Conservation (phyloP, 805 yeast genomes). For the Brettanomyces bruxellensis region DNA sequence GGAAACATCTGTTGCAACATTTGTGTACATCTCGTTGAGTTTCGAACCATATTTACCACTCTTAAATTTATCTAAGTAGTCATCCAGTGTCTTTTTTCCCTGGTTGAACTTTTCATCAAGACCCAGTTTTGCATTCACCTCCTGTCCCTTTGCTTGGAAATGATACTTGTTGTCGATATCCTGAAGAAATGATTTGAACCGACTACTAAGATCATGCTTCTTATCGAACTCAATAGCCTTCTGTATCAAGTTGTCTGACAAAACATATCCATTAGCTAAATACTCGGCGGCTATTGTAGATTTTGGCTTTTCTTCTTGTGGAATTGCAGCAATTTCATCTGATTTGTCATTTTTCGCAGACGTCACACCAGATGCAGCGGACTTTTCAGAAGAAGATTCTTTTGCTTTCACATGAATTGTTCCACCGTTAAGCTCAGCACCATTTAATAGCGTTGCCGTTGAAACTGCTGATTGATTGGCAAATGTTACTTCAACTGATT, state of each 20-base stretch:
- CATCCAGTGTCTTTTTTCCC: constrained; percentile 28
- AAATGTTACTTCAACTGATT: constrained; percentile 43
- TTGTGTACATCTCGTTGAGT: constrained; percentile 52
- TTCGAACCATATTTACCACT: constrained; percentile 44
- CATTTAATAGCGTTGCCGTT: constrained; percentile 63
- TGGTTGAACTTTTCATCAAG: constrained; percentile 31
- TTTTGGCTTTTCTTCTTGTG: constrained; percentile 73
- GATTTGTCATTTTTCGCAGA: constrained; percentile 1
- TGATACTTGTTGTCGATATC: constrained; percentile 55
- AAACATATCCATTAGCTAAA: constrained; percentile 61
- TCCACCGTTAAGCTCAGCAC: constrained; percentile 61
- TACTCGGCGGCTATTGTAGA: constrained; percentile 68
- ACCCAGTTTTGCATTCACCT: constrained; percentile 32
- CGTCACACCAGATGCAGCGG: constrained; percentile 9
- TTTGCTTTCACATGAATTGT: constrained; percentile 38
- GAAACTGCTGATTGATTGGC: constrained; percentile 51
- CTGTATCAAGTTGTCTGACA: constrained; percentile 52
- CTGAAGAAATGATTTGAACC: constrained; percentile 47
- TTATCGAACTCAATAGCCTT: constrained; percentile 58
- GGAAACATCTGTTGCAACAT: constrained; percentile 43
- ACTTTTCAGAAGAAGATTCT: constrained; percentile 8
- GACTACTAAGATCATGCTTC: constrained; percentile 48
- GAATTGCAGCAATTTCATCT: constrained; percentile 6
- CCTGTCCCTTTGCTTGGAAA: constrained; percentile 42
- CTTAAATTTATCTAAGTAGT: constrained; percentile 39